Percentiles rank a stretch among this genome's conserved stretches.
phyloP scores from a whole-genome alignment of 495 filamentous ascomycete species.

The Oidiodendron maius region DNA sequence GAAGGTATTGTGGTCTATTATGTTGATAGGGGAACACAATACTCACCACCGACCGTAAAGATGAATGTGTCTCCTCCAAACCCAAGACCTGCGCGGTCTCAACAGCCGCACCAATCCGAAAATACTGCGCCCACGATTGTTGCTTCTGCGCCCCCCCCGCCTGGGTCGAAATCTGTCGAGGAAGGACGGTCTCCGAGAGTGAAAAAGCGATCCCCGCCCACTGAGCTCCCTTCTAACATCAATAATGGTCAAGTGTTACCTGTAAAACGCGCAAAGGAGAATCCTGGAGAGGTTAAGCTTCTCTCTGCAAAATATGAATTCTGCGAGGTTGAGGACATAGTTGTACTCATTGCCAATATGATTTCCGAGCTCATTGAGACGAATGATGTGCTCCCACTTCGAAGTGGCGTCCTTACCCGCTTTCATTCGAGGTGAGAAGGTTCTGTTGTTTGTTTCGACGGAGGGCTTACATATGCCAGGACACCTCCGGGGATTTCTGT shows the following conservation, averaged over 20 bases:
- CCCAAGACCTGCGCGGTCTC: background rate
- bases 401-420: constrained; percentile 76
- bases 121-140: background rate
- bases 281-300: constrained; percentile 41
- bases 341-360: constrained; percentile 90
- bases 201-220: constrained; percentile 12
- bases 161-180: constrained; percentile 34
- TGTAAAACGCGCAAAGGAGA: constrained; percentile 8
- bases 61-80: background rate
- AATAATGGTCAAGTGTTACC: constrained; percentile 1
- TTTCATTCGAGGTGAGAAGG: constrained; percentile 82
- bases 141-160: no score
- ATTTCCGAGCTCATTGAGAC: constrained; percentile 86
- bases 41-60: background rate
- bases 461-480: constrained; percentile 35
- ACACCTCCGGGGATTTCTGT: constrained; percentile 93
- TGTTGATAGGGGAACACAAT: background rate
- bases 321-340: constrained; percentile 79
- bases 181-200: constrained; percentile 28
- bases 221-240: background rate
- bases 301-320: constrained; percentile 73
- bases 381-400: constrained; percentile 83
- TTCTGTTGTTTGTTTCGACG: background rate
- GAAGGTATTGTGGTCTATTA: background rate
- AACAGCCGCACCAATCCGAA: background rate